Evolutionary conservation across 257 asterid genomes (phyloP), one percentile per base, ranked within the genome.

Genomic region (Striga asiatica): DNA sequence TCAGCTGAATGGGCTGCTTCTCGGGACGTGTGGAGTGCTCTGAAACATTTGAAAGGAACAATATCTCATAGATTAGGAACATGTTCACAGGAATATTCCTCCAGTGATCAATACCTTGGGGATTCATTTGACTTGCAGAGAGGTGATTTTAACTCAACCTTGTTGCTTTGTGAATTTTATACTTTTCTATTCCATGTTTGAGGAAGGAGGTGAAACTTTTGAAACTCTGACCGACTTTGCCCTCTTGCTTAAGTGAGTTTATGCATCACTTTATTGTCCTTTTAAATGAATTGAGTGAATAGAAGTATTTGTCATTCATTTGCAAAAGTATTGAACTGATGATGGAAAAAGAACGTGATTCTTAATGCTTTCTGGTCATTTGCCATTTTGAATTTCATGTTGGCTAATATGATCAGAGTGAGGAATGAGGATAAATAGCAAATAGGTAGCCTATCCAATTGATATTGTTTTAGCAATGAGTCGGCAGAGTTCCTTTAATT

Each of bases 21-120:
- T 58, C 25, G 19, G 55, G 60, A 66, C 70, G 58, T 49, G 31
- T 54, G 20, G 41, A 18, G 50, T 49, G 50, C 21, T 31, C 60
- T 37, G 69, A 54, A 70, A 45, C 74, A 56, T 16, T 65, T 68
- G 56, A 65, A 71, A 66, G 62, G 66, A 61, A 50, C 38, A 57
- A 53, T 35, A 23, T 60, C 65, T 64, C 43, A 53, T 46, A 67
- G 68, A 64, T 27, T 66, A 19, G 61, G 60, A 66, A 52, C 66
- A 39, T 41, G 43, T 55, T 56, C 75, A 21, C 58, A 38, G n/a
- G 47, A 49, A 47, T 54, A 49, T 60, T 49, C 71, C 38, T 9
- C 70, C n/a, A 10, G 12, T 49, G 24, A 50, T 47, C 58, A 57
- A 17, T 45, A 18, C 49, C 31, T 12, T 14, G 20, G 45, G 39